Conservation (phyloP, 2,329 filamentous ascomycete genomes). For the Fusarium verrucosum region DNA sequence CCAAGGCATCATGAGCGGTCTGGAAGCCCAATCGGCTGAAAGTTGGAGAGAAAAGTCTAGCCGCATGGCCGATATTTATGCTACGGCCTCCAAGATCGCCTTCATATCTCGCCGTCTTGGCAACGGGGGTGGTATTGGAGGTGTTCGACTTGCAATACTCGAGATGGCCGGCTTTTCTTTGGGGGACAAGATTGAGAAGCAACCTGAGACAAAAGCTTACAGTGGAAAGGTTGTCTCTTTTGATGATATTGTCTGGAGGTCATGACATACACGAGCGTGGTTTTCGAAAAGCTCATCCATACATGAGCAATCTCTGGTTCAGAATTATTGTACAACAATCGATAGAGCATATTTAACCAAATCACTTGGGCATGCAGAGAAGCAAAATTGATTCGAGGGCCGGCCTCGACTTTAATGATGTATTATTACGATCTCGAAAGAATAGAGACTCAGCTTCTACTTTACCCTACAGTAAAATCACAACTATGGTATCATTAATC, state of each 20-base stretch:
- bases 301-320: too few relatives aligned
- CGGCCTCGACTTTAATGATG: neutral
- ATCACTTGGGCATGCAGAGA: neutral
- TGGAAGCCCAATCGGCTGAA: conserved; percentile 36
- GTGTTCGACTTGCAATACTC: conserved; percentile 52
- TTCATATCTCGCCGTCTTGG: conserved; percentile 43
- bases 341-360: neutral
- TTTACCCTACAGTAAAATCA: neutral
- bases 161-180: conserved; percentile 53
- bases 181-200: conserved; percentile 47
- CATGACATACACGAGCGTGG: conserved; percentile 7
- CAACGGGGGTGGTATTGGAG: conserved; percentile 52
- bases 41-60: conserved; percentile 46
- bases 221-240: conserved; percentile 51
- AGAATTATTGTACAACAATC: neutral
- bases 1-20: conserved; percentile 41
- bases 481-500: conserved; percentile 19
- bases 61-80: conserved; percentile 47
- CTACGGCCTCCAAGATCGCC: conserved; percentile 53
- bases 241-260: conserved; percentile 52
- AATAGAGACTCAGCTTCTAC: neutral
- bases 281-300: neutral
- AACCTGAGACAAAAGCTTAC: conserved; percentile 50
- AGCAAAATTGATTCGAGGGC: neutral
- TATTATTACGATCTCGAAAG: conserved; percentile 1